Percentiles rank a stretch among this genome's conserved stretches.
These are phyloP conservation scores for Naganishia antarctica DNA, from an alignment of 768 basidiomycete species.

Conservation along the genomic window DNA sequence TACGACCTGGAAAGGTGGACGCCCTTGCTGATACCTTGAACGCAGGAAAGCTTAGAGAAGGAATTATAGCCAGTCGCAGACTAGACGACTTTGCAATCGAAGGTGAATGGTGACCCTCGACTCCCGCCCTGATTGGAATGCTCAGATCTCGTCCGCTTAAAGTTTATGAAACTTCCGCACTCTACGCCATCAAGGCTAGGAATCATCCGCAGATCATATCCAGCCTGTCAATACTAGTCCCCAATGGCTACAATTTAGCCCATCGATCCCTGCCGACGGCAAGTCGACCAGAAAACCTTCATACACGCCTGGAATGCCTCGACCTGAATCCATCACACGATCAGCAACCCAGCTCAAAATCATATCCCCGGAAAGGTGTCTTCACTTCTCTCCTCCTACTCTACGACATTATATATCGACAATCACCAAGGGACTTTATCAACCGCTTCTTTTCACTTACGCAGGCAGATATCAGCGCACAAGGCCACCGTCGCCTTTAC, in stretches of 20 bases:
- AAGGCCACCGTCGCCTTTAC: background rate
- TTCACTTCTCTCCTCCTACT: conserved; percentile 22
- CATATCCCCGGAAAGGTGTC: background rate
- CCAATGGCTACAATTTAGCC: conserved; percentile 33
- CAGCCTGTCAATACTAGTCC: conserved; percentile 41
- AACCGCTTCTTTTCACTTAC: conserved; percentile 2
- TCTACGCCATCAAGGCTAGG: conserved; percentile 34
- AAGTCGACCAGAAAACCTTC: background rate
- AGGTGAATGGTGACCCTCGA: conserved; percentile 31
- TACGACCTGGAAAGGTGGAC: background rate
- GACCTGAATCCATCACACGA: background rate
- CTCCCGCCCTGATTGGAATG: too few relatives aligned
- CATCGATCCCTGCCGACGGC: background rate
- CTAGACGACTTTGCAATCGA: conserved; percentile 45
- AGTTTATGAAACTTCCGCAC: conserved; percentile 45
- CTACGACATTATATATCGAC: conserved; percentile 20
- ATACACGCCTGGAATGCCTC: background rate
- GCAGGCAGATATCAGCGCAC: background rate
- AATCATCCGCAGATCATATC: conserved; percentile 40
- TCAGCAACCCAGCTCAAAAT: background rate
- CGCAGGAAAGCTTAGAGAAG: conserved; percentile 46
- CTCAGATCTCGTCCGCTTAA: too few relatives aligned
- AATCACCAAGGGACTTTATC: conserved; percentile 19
- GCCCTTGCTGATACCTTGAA: background rate
- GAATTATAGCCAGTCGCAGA: conserved; percentile 41